phyloP scores from a whole-genome alignment of 345 rosid genomes.

The Tarenaya hassleriana region DNA sequence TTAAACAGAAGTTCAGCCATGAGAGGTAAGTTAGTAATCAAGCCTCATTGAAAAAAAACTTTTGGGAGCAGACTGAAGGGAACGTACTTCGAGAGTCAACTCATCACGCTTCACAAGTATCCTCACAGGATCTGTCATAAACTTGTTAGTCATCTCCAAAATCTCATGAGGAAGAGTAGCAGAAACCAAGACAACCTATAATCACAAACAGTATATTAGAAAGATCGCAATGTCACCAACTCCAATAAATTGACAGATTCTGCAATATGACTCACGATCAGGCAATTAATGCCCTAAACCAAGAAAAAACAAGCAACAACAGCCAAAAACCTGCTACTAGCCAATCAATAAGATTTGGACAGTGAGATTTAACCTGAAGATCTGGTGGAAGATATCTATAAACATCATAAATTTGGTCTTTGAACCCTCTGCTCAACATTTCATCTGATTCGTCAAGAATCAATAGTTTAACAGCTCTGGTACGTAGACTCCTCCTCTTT shows the following conservation, averaged over 20 bases:
- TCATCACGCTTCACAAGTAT: constrained; percentile 98
- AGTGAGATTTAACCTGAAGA: constrained; percentile 63
- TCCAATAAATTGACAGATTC: neutral
- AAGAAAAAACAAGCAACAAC: neutral
- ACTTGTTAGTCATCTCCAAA: constrained; percentile 85
- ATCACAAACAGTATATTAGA: neutral
- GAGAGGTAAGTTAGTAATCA: constrained; percentile 1
- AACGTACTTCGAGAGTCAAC: constrained; percentile 80
- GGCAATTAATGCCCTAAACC: no score
- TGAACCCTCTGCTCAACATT: constrained; percentile 98
- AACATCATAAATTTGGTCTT: constrained; percentile 95
- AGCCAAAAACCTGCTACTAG: neutral
- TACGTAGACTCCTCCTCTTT: constrained; percentile 87
- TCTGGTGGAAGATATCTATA: constrained; percentile 96
- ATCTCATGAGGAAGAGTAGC: constrained; percentile 97
- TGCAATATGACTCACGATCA: no score
- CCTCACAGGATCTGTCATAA: constrained; percentile 96
- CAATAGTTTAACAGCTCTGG: constrained; percentile 57
- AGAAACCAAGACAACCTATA: constrained; percentile 84
- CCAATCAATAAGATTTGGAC: neutral
- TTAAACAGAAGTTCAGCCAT: constrained; percentile 3
- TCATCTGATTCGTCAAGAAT: constrained; percentile 90
- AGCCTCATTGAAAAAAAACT: neutral
- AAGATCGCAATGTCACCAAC: neutral
- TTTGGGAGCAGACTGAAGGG: neutral